Conservation (phyloP, 345 rosid species). For the Murraya paniculata region DNA sequence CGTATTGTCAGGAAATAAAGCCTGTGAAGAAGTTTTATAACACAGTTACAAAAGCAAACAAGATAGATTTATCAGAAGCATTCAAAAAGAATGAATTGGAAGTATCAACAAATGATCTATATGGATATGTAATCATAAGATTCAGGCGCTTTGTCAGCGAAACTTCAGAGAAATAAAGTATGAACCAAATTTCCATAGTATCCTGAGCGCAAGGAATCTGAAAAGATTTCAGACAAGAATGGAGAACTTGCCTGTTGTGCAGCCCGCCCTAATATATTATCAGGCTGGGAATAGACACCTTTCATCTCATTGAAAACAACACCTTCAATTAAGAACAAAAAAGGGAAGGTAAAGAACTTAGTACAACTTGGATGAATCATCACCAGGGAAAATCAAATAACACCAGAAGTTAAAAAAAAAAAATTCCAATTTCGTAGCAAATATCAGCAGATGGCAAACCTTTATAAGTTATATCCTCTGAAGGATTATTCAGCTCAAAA, state of each 20-base stretch:
- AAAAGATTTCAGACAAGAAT: not conserved
- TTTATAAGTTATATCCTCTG: slow-evolving; percentile 88
- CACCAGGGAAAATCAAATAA: not conserved
- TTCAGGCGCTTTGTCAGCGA: not conserved
- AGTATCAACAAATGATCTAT: not conserved
- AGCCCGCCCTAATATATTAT: slow-evolving; percentile 75
- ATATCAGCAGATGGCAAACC: slow-evolving; percentile 37
- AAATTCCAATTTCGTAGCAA: not conserved
- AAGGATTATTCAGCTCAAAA: slow-evolving; percentile 83
- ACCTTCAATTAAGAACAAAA: slow-evolving; percentile 48
- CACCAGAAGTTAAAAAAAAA: not conserved
- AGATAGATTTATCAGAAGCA: slow-evolving; percentile 4
- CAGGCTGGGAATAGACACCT: slow-evolving; percentile 99
- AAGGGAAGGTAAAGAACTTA: not conserved
- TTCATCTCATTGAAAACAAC: slow-evolving; percentile 99
- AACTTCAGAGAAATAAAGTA: not conserved
- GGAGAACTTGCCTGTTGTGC: slow-evolving; percentile 68
- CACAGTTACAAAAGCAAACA: slow-evolving; percentile 17
- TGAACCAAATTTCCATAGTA: not conserved
- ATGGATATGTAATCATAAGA: not conserved
- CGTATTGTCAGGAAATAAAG: slow-evolving; percentile 84
- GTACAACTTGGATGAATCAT: slow-evolving; percentile 6
- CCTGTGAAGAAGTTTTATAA: slow-evolving; percentile 41
- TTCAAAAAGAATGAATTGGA: not conserved
- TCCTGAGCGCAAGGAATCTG: not conserved